phyloP scores from a whole-genome alignment of 441 rosid genomes.

The Populus hybrid region DNA sequence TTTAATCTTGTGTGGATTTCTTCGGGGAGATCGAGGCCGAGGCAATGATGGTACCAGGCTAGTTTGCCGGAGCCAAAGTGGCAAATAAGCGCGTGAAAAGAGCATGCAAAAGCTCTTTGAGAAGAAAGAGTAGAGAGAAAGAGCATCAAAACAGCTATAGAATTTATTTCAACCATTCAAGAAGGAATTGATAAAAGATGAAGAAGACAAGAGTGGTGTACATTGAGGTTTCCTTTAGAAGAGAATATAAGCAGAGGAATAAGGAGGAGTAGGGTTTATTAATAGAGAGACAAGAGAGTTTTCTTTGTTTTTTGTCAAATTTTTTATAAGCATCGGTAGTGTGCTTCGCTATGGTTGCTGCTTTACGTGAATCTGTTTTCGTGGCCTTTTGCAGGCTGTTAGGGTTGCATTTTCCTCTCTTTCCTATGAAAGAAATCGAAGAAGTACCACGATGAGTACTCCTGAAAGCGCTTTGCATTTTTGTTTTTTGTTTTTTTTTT shows the following conservation, averaged over 20 bases:
- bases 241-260: slow-evolving; percentile 1
- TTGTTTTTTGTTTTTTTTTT: no score
- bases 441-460: no score
- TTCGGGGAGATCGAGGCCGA: slow-evolving; percentile 37
- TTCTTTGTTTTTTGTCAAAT: background rate
- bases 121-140: slow-evolving; percentile 3
- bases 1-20: background rate
- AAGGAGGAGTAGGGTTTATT: no score
- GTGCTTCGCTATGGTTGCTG: background rate
- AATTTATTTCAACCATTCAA: slow-evolving; percentile 26
- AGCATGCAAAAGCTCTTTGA: slow-evolving; percentile 8
- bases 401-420: no score
- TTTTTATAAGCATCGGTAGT: background rate
- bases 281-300: background rate
- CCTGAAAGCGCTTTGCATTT: no score
- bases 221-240: no score
- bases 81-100: slow-evolving; percentile 30
- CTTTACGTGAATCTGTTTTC: background rate
- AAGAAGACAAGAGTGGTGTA: background rate
- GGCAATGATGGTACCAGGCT: slow-evolving; percentile 81
- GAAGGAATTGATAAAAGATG: background rate
- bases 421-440: no score
- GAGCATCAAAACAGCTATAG: slow-evolving; percentile 5
- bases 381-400: background rate
- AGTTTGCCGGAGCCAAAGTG: slow-evolving; percentile 74